Conservation (phyloP, 2,329 filamentous ascomycete genomes). For the Stromatinia cepivora region DNA sequence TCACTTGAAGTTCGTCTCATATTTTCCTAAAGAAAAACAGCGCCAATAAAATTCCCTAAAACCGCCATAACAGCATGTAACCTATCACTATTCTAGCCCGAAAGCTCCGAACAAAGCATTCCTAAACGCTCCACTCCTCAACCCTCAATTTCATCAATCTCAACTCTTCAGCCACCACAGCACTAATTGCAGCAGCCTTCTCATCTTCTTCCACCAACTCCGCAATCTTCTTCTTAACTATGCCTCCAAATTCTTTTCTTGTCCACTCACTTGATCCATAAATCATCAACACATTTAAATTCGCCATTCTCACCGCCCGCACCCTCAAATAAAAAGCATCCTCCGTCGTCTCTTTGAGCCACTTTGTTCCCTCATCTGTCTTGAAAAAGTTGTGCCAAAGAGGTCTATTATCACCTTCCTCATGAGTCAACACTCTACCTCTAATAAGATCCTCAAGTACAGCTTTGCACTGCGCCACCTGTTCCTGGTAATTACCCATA, state of each 20-base stretch:
- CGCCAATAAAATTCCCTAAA: background rate
- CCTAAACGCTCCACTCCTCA: background rate
- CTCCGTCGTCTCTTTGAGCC: background rate
- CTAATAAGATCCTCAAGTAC: background rate
- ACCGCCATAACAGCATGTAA: background rate
- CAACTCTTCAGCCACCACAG: background rate
- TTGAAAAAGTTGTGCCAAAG: background rate
- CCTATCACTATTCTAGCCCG: background rate
- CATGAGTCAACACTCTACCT: background rate
- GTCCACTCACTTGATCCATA: conserved; percentile 2
- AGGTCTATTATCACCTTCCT: conserved; percentile 5
- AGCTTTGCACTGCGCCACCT: background rate
- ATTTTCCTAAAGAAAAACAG: background rate
- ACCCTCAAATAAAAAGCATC: background rate
- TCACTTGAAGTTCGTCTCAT: too few species aligned
- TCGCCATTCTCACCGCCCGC: background rate
- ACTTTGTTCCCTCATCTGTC: background rate
- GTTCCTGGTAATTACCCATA: background rate
- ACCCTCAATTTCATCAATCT: background rate
- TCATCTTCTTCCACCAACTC: background rate
- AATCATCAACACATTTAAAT: background rate
- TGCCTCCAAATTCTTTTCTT: background rate
- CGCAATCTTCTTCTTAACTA: conserved; percentile 1
- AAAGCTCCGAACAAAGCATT: background rate
- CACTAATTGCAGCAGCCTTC: background rate